phyloP scores from a whole-genome alignment of 208 protist species.

The Polymyxa betae region DNA sequence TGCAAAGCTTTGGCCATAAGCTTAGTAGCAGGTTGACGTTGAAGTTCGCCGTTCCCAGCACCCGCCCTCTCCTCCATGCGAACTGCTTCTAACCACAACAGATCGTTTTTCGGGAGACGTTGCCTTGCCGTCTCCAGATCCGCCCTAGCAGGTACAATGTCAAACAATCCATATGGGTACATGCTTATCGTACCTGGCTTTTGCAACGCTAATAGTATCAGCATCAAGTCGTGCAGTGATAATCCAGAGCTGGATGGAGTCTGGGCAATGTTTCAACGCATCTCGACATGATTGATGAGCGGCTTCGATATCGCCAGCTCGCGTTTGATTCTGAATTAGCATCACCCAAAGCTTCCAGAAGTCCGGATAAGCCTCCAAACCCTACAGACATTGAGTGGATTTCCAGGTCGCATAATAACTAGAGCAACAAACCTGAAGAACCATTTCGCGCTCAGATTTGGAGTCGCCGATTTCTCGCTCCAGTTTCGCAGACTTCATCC shows the following conservation, averaged over 20 bases:
- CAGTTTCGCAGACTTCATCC: slow-evolving; percentile 82
- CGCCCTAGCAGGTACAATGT: not conserved
- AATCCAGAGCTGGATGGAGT: slow-evolving; percentile 79
- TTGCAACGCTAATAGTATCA: not conserved
- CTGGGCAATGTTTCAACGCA: slow-evolving; percentile 72
- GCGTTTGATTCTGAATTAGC: slow-evolving; percentile 56
- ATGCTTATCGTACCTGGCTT: slow-evolving; percentile 76
- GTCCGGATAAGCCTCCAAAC: slow-evolving; percentile 24
- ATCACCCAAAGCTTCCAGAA: slow-evolving; percentile 60
- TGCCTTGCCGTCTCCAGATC: slow-evolving; percentile 53
- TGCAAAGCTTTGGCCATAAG: slow-evolving; percentile 77
- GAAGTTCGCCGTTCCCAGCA: slow-evolving; percentile 54
- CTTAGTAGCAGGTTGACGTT: slow-evolving; percentile 51
- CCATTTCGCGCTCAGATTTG: slow-evolving; percentile 57
- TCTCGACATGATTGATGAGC: slow-evolving; percentile 55
- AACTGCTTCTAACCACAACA: slow-evolving; percentile 75
- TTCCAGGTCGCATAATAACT: not conserved
- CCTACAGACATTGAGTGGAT: not conserved
- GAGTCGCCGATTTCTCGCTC: slow-evolving; percentile 75
- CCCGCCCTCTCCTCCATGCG: slow-evolving; percentile 59
- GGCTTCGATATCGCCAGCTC: not conserved
- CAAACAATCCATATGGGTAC: slow-evolving; percentile 70
- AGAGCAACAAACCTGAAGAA: not conserved
- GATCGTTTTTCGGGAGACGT: slow-evolving; percentile 64
- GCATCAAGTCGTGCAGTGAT: slow-evolving; percentile 68